These are phyloP conservation scores for Ustilago hordei DNA, from an alignment of 1,284 basidiomycete genomes.

Conservation along the genomic window DNA sequence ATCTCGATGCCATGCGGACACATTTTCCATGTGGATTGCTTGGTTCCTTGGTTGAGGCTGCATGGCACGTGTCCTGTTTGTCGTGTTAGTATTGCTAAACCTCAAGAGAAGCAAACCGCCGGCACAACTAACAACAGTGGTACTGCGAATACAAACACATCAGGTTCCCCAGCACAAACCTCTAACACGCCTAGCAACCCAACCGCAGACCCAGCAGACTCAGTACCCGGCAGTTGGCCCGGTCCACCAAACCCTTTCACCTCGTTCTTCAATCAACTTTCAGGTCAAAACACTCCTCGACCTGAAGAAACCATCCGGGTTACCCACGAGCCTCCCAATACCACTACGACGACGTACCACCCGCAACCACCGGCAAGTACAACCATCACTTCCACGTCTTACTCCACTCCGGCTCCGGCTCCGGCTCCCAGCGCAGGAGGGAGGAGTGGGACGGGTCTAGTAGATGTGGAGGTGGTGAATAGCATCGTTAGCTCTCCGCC, in stretches of 20 bases:
- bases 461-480: slow-evolving; percentile 22
- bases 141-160: background rate
- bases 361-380: slow-evolving; percentile 29
- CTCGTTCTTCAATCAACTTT: slow-evolving; percentile 12
- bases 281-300: background rate
- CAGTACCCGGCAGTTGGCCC: slow-evolving; percentile 29
- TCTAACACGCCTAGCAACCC: background rate
- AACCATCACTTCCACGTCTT: slow-evolving; percentile 34
- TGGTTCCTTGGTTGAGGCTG: slow-evolving; percentile 60
- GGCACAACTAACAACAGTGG: background rate
- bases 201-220: background rate
- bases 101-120: slow-evolving; percentile 6
- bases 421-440: background rate
- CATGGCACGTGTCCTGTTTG: slow-evolving; percentile 66
- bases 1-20: slow-evolving; percentile 60
- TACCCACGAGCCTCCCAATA: slow-evolving; percentile 7
- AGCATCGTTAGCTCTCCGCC: slow-evolving; percentile 40
- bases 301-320: slow-evolving; percentile 7
- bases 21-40: slow-evolving; percentile 61
- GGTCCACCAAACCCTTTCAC: slow-evolving; percentile 32
- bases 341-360: slow-evolving; percentile 21
- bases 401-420: slow-evolving; percentile 1
- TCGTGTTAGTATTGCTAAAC: slow-evolving; percentile 46
- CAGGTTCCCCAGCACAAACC: background rate
- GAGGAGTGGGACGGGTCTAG: background rate